Conservation (phyloP, 2,329 filamentous ascomycete species). For the Xylariaceae sp. region DNA sequence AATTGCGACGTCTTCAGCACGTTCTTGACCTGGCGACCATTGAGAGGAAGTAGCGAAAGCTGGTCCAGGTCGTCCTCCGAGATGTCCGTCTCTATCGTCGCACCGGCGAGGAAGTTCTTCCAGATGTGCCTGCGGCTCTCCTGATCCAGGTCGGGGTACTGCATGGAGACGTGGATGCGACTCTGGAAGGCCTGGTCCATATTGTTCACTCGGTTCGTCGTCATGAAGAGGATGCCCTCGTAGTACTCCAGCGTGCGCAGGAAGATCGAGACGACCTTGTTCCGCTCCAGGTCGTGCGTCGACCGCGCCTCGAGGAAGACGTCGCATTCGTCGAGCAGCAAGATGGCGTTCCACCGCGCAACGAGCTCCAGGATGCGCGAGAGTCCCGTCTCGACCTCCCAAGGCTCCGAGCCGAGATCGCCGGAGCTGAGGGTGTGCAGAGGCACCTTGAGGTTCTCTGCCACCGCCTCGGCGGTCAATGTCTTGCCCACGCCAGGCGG, state of each 20-base stretch:
- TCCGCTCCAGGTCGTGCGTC: slow-evolving; percentile 30
- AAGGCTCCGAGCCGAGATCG: slow-evolving; percentile 32
- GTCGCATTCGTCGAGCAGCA: slow-evolving; percentile 40
- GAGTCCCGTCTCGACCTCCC: slow-evolving; percentile 30
- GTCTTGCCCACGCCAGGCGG: slow-evolving; percentile 36
- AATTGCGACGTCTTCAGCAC: slow-evolving; percentile 24
- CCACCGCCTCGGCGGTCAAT: slow-evolving; percentile 34
- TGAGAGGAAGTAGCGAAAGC: slow-evolving; percentile 18
- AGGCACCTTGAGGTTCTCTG: slow-evolving; percentile 33
- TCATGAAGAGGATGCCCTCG: slow-evolving; percentile 20
- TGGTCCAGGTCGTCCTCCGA: slow-evolving; percentile 17
- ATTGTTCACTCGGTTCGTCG: slow-evolving; percentile 17
- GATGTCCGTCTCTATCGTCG: slow-evolving; percentile 15
- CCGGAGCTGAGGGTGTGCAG: slow-evolving; percentile 36
- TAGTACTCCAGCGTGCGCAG: slow-evolving; percentile 20
- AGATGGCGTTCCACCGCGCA: slow-evolving; percentile 37
- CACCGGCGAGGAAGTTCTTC: slow-evolving; percentile 19
- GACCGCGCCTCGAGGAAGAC: slow-evolving; percentile 36
- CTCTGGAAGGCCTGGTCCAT: slow-evolving; percentile 21
- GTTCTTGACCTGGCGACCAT: slow-evolving; percentile 27
- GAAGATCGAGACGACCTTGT: slow-evolving; percentile 32
- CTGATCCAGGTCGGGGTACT: slow-evolving; percentile 13
- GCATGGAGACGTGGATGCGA: slow-evolving; percentile 20
- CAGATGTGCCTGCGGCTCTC: slow-evolving; percentile 14
- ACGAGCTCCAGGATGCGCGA: slow-evolving; percentile 32